phyloP scores from a whole-genome alignment of 2,329 filamentous ascomycete species.

The Ascochyta koolunga region DNA sequence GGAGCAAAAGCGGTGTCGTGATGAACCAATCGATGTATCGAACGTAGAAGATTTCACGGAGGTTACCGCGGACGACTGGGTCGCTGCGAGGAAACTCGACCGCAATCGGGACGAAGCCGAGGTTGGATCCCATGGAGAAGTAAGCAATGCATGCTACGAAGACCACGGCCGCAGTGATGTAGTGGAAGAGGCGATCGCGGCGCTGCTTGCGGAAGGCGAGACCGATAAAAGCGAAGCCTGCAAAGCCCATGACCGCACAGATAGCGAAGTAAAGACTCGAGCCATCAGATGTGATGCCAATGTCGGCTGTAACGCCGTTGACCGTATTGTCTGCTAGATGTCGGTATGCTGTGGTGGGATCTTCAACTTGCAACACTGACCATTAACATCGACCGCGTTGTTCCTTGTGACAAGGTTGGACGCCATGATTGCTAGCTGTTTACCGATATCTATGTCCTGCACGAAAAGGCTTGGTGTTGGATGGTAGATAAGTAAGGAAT shows the following conservation, averaged over 20 bases:
- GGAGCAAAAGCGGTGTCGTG: slow-evolving; percentile 68
- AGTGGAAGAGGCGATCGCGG: slow-evolving; percentile 66
- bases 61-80: slow-evolving; percentile 55
- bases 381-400: slow-evolving; percentile 30
- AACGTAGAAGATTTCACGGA: slow-evolving; percentile 70
- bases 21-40: slow-evolving; percentile 70
- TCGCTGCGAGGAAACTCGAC: slow-evolving; percentile 62
- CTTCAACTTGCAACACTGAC: slow-evolving; percentile 11
- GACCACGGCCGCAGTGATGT: slow-evolving; percentile 65
- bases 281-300: slow-evolving; percentile 64
- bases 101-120: slow-evolving; percentile 67
- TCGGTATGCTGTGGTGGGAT: background rate
- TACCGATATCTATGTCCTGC: background rate
- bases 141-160: slow-evolving; percentile 67
- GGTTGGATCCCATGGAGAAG: slow-evolving; percentile 70
- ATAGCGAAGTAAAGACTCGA: slow-evolving; percentile 70
- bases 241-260: slow-evolving; percentile 63
- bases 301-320: slow-evolving; percentile 56
- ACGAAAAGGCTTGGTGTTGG: slow-evolving; percentile 1
- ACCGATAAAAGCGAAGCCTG: slow-evolving; percentile 61
- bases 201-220: slow-evolving; percentile 61
- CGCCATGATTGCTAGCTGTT: slow-evolving; percentile 1
- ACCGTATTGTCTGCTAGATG: slow-evolving; percentile 47
- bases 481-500: background rate
- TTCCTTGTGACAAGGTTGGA: slow-evolving; percentile 21